Conservation (phyloP, 2,329 filamentous ascomycete species). For the Rosellinia necatrix region DNA sequence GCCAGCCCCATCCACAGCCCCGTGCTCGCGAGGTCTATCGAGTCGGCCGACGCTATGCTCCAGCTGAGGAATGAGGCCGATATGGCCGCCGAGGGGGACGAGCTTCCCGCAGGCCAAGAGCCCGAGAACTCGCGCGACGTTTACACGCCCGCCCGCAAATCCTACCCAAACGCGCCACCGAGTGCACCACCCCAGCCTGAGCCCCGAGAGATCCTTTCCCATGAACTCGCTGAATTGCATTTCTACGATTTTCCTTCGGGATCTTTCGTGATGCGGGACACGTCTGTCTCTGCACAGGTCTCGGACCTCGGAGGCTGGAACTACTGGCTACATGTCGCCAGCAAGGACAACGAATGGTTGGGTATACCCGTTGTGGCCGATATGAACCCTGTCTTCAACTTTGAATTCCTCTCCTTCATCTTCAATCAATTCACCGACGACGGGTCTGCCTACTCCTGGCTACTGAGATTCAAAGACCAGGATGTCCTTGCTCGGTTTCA, state of each 20-base stretch:
- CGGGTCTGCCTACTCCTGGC: slow-evolving; percentile 92
- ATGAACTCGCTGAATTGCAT: slow-evolving; percentile 83
- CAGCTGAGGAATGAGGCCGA: slow-evolving; percentile 54
- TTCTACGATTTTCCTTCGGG: slow-evolving; percentile 89
- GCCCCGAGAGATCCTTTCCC: slow-evolving; percentile 71
- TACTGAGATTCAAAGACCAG: slow-evolving; percentile 88
- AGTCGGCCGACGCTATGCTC: slow-evolving; percentile 62
- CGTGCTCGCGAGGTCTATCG: slow-evolving; percentile 57
- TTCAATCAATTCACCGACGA: slow-evolving; percentile 95
- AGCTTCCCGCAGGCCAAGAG: slow-evolving; percentile 37
- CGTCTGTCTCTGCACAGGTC: slow-evolving; percentile 75
- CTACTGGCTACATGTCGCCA: slow-evolving; percentile 90
- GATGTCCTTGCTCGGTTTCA: slow-evolving; percentile 83
- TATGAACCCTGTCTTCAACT: slow-evolving; percentile 98
- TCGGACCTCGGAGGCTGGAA: slow-evolving; percentile 89
- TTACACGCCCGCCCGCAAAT: slow-evolving; percentile 32
- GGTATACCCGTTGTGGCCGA: slow-evolving; percentile 85
- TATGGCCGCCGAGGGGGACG: slow-evolving; percentile 51
- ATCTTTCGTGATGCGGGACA: slow-evolving; percentile 81
- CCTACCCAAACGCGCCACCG: slow-evolving; percentile 42
- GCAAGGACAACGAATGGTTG: slow-evolving; percentile 79
- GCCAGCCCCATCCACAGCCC: slow-evolving; percentile 67
- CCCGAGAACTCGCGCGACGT: slow-evolving; percentile 37
- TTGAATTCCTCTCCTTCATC: slow-evolving; percentile 98
- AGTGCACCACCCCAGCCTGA: slow-evolving; percentile 70